Evolutionary conservation across 2,329 filamentous ascomycete genomes (phyloP).

Genomic region (Tricladium varicosporioides): DNA sequence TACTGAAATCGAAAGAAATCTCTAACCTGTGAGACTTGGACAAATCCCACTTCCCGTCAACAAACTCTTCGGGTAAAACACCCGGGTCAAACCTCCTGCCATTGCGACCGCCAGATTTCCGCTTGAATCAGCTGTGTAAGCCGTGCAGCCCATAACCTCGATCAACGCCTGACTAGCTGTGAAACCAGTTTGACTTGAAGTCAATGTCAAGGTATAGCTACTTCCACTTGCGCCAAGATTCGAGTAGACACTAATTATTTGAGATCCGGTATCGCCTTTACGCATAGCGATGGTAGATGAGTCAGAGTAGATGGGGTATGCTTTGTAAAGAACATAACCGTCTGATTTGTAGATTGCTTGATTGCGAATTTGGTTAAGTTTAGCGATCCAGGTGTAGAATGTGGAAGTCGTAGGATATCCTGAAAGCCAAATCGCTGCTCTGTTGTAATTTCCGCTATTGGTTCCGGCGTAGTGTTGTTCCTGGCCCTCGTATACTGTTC

Average conservation of each 20-base stretch:
- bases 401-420: constrained; percentile 37
- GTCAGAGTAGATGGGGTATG: constrained; percentile 28
- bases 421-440: constrained; percentile 45
- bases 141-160: constrained; percentile 45
- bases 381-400: constrained; percentile 40
- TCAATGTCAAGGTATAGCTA: constrained; percentile 35
- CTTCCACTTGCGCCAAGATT: constrained; percentile 39
- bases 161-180: constrained; percentile 33
- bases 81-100: constrained; percentile 41
- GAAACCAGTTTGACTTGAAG: constrained; percentile 39
- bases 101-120: constrained; percentile 46
- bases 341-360: constrained; percentile 24
- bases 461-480: constrained; percentile 47
- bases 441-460: constrained; percentile 37
- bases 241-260: constrained; percentile 37
- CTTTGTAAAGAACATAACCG: constrained; percentile 28
- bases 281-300: constrained; percentile 27
- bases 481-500: constrained; percentile 48
- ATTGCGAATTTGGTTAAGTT: constrained; percentile 28
- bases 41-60: constrained; percentile 39
- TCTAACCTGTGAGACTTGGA: constrained; percentile 3
- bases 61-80: constrained; percentile 39
- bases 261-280: constrained; percentile 24
- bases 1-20: background rate
- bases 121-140: constrained; percentile 40